Percentiles rank a stretch among this genome's conserved stretches.
Conservation (phyloP, 495 filamentous ascomycete genomes). For the Rusavskia elegans region DNA sequence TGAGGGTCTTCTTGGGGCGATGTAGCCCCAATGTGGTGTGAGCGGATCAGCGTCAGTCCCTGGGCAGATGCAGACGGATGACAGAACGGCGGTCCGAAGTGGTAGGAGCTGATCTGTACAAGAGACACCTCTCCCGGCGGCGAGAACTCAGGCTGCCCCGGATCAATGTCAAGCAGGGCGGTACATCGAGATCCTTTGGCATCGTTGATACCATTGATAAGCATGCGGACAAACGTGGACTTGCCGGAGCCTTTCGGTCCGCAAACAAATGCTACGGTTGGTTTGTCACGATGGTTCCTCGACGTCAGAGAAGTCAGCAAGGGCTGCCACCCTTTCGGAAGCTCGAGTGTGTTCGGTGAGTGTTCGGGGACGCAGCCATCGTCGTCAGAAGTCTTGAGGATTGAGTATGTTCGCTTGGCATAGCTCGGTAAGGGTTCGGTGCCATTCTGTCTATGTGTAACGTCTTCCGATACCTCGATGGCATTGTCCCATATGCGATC, state of each 20-base stretch:
- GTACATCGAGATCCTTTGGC: constrained; percentile 23
- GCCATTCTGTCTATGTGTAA: neutral
- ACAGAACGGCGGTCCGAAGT: constrained; percentile 60
- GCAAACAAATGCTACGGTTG: constrained; percentile 42
- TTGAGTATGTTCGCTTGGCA: neutral
- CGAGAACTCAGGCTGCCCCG: constrained; percentile 69
- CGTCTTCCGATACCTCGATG: neutral
- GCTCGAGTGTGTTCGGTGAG: constrained; percentile 42
- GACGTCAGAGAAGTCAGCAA: constrained; percentile 18
- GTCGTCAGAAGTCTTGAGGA: constrained; percentile 29
- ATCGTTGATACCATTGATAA: constrained; percentile 47
- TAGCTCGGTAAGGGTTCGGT: too few relatives aligned
- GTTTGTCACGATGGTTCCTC: constrained; percentile 17
- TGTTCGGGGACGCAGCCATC: constrained; percentile 25
- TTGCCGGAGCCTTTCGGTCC: constrained; percentile 78
- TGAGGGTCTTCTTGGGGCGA: constrained; percentile 54
- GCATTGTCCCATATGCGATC: constrained; percentile 56
- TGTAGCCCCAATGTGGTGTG: constrained; percentile 57
- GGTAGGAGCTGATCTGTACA: constrained; percentile 41
- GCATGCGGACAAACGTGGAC: constrained; percentile 66
- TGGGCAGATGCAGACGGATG: constrained; percentile 35
- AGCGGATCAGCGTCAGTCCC: constrained; percentile 33
- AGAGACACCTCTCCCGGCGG: constrained; percentile 66
- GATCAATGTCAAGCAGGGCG: constrained; percentile 65
- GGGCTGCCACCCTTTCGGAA: constrained; percentile 50